Evolutionary conservation across 2,329 filamentous ascomycete genomes (phyloP).

Genomic region (Teratosphaeria viscida): DNA sequence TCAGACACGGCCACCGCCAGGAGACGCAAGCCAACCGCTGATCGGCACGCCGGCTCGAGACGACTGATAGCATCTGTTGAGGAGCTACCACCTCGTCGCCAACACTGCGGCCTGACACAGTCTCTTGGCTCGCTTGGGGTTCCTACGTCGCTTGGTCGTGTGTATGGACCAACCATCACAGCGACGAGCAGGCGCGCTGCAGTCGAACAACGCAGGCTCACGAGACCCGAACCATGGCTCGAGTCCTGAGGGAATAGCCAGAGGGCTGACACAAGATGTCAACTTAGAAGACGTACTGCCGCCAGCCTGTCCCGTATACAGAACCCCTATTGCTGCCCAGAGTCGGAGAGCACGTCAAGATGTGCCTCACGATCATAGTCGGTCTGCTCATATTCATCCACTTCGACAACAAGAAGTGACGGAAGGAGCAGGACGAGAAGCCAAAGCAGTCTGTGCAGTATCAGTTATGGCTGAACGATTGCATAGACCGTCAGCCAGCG

Average conservation of each 20-base stretch:
- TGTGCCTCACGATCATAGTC: background rate
- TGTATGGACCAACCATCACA: background rate
- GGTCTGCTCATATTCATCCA: background rate
- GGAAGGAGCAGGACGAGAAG: background rate
- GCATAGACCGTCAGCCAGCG: background rate
- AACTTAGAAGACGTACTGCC: background rate
- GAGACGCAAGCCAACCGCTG: background rate
- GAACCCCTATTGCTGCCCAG: background rate
- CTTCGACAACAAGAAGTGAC: background rate
- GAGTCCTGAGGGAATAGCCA: background rate
- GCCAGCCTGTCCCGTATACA: background rate
- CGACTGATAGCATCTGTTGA: background rate
- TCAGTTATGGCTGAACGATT: background rate
- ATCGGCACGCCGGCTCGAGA: background rate
- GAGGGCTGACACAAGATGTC: background rate
- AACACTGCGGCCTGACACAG: background rate
- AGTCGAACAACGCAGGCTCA: background rate
- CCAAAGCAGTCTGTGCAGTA: background rate
- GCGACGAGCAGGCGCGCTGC: background rate
- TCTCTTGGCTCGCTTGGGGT: background rate
- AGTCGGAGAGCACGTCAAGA: background rate
- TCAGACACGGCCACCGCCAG: background rate
- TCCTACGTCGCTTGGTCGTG: background rate
- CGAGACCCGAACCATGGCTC: background rate
- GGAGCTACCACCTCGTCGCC: background rate